Base-by-base conservation (phyloP, 73 alveolate genomes). In the Halteria grandinella region DNA sequence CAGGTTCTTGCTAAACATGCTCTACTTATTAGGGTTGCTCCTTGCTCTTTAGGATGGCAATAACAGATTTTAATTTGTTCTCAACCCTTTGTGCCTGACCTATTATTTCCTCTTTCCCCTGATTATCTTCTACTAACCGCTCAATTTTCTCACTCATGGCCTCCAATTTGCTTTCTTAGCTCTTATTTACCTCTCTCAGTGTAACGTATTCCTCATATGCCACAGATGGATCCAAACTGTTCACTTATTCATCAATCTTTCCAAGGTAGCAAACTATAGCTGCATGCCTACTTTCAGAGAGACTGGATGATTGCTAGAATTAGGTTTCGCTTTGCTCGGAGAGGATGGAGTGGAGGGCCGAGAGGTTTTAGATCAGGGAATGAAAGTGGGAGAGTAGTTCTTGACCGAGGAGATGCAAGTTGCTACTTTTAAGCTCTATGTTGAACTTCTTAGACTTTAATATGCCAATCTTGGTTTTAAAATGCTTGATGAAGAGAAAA, bases 391-490 rank as follows among this genome's bases (percentile, higher is more conserved):
- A 32, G 4, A 66, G 23, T 21, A 66, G 36, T 23, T 66, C 69
- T 14, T 66, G 69, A 6, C 69, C 80, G 23, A 66, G 21, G 3
- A 45, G 1, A 25, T 44, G 43, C 64, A 66, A 44, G 29, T 66
- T 45, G 23, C 47, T 66, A 37, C 80, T 66, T 28, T 66, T 66
- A 25, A 66, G 43, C 29, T 66, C 80, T 5, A 62, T 18, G 15
- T 41, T 44, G 4, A 66, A 32, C 33, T 47, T 47, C 1, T 31
- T 57, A n/a, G 43, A 63, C 41, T 28, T 66, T 6, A 66, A 25
- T 1, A 44, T 17, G 21, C 32, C 23, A 21, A 10, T 1, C 47
- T 66, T 66, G 18, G 55, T 66, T 51, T 66, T 66, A 45, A 44
- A 44, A 20, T 66, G 34, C 36, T 66, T 66, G 1, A 66, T 3